Evolutionary conservation across 2,329 filamentous ascomycete genomes (phyloP), one percentile per base, ranked within the genome.

Genomic region (Coniochaeta sp.): DNA sequence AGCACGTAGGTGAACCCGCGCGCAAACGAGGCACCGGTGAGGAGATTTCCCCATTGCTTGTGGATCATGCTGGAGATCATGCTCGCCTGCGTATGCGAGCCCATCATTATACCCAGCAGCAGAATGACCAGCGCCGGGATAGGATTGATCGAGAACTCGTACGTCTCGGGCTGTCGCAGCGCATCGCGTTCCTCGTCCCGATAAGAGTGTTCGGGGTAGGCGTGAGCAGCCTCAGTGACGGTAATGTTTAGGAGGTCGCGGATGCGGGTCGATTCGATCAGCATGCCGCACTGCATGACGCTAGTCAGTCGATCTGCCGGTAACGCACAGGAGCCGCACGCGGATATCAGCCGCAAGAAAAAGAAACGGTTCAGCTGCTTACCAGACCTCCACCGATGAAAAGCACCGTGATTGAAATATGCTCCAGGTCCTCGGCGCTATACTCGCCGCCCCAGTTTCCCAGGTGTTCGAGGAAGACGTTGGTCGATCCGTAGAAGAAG

Each of bases 341-440:
- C 19, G 9, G 19, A 17, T 67, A 38, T 19, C 56, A 58, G 56
- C 56, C 56, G 22, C 56, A 58, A 28, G 22, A 34, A 22, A 38
- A 38, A 31, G 40, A 54, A 11, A 1, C 26, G 34, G 44, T n/a
- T 61, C 38, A 40, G 52, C 47, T 54, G 79, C 86, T 80, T 75
- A 92, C 89, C 75, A 96, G 71, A 55, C 95, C 93, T 65, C 93
- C 93, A 59, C 93, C 93, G 64, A 97, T 90, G 77, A 98, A 98
- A 72, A 98, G 85, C 55, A 97, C 81, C 0, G 93, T 93, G 68
- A 98, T 97, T 14, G 92, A 93, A 55, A 96, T 79, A 73, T 98
- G 95, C 74, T 98, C 93, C 22, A 98, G 77, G 71, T 98, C 93
- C 62, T 89, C 84, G 0, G 91, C 76, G 58, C 82, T 86, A 89